These are phyloP conservation scores for Rubus idaeus DNA, from an alignment of 306 rosid genomes.

Conservation along the genomic window DNA sequence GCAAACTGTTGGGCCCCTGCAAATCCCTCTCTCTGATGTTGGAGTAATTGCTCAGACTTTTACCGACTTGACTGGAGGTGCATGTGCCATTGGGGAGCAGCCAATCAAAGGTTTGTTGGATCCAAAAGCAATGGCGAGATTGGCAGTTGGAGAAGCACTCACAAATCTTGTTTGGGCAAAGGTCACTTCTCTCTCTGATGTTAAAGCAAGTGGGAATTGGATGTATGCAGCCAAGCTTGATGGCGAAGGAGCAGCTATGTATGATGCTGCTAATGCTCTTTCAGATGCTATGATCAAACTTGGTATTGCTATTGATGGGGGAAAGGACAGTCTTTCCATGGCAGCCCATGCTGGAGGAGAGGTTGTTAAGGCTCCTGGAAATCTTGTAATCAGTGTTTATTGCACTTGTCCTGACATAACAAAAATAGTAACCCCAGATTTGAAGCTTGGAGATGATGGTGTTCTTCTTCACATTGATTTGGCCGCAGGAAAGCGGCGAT, in stretches of 20 bases:
- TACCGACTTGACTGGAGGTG: constrained; percentile 74
- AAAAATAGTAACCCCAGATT: constrained; percentile 85
- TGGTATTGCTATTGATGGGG: constrained; percentile 92
- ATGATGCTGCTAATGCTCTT: constrained; percentile 75
- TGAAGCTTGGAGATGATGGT: constrained; percentile 78
- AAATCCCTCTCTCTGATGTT: constrained; percentile 82
- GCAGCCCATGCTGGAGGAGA: constrained; percentile 79
- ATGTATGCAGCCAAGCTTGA: constrained; percentile 95
- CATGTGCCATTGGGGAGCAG: constrained; percentile 91
- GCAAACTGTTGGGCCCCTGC: constrained; percentile 91
- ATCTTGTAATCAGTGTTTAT: constrained; percentile 86
- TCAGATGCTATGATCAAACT: constrained; percentile 85
- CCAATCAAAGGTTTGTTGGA: constrained; percentile 82
- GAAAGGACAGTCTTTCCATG: constrained; percentile 93
- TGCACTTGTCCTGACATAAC: constrained; percentile 92
- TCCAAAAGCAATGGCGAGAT: constrained; percentile 94
- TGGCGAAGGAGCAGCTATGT: constrained; percentile 94
- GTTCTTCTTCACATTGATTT: constrained; percentile 74
- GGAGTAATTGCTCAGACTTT: constrained; percentile 83
- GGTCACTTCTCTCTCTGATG: constrained; percentile 79
- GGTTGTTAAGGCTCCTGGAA: constrained; percentile 93
- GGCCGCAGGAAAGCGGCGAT: constrained; percentile 72
- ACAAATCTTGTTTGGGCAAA: constrained; percentile 96
- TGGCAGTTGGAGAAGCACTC: constrained; percentile 93
- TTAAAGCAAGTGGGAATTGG: constrained; percentile 94